phyloP scores from a whole-genome alignment of 1,284 basidiomycete species.

The Inonotus obliquus region DNA sequence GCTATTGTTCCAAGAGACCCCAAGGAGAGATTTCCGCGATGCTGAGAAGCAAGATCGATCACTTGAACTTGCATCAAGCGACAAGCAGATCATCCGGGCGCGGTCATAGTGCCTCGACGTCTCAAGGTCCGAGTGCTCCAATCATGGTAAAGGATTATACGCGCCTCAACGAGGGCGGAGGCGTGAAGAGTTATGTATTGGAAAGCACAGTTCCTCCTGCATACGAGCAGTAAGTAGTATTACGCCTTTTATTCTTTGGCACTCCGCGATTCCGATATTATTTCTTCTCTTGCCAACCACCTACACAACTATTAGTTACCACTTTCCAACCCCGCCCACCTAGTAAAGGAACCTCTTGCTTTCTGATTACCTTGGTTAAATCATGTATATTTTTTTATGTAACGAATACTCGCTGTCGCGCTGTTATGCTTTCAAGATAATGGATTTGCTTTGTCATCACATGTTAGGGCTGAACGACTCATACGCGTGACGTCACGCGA shows the following conservation, averaged over 20 bases:
- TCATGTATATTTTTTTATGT: no score
- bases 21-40: slow-evolving; percentile 11
- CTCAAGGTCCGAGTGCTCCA: not conserved
- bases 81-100: not conserved
- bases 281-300: no score
- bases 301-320: no score
- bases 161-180: not conserved
- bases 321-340: no score
- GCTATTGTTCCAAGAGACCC: slow-evolving; percentile 7
- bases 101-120: not conserved
- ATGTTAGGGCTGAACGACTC: not conserved
- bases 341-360: no score
- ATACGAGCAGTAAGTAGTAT: not conserved
- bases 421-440: no score
- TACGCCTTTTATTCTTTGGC: no score
- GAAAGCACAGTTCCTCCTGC: not conserved
- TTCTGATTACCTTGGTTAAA: no score
- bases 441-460: no score
- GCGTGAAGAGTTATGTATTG: not conserved
- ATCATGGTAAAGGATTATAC: slow-evolving; percentile 15
- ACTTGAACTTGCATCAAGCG: not conserved
- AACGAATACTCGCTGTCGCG: no score
- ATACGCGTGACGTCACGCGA: slow-evolving; percentile 15
- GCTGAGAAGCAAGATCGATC: not conserved
- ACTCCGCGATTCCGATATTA: no score